A percentile compares a stretch with the other conserved stretches of the same genome.
Conservation (phyloP, 2,329 filamentous ascomycete species). For the Ceratocystis destructans region DNA sequence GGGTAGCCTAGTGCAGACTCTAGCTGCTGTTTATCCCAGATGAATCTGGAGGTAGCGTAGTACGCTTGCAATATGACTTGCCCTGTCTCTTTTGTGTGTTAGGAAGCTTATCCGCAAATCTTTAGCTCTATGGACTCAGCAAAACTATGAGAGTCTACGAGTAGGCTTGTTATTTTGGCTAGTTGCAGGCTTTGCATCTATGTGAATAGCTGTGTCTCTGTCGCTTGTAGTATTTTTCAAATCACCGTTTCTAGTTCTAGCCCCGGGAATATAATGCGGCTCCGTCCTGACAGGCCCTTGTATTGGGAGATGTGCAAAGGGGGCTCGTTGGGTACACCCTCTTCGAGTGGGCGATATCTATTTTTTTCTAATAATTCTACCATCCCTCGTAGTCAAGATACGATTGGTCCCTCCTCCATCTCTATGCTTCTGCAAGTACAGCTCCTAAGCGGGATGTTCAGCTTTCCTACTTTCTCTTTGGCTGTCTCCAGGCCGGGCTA, state of each 20-base stretch:
- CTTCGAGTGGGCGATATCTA: neutral
- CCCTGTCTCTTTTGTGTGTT: no score
- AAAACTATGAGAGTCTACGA: no score
- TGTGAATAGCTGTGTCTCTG: neutral
- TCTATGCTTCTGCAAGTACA: neutral
- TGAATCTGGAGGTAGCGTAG: no score
- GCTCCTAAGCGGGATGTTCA: neutral
- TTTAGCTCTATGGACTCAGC: no score
- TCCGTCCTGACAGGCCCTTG: neutral
- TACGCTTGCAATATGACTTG: no score
- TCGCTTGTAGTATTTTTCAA: neutral
- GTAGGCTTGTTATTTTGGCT: no score
- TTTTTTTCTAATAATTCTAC: no score
- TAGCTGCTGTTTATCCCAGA: no score
- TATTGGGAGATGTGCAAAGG: neutral
- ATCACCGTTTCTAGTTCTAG: neutral
- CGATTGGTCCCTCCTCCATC: no score
- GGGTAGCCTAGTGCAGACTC: no score
- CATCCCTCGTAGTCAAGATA: no score
- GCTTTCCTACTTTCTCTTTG: slow-evolving; percentile 1
- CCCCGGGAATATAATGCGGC: neutral
- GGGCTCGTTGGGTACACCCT: neutral
- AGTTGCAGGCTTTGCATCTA: neutral
- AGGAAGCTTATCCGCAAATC: no score
- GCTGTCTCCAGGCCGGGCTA: neutral